Evolutionary conservation across 1,284 basidiomycete species (phyloP).

Genomic region (Ganoderma lingzhi): DNA sequence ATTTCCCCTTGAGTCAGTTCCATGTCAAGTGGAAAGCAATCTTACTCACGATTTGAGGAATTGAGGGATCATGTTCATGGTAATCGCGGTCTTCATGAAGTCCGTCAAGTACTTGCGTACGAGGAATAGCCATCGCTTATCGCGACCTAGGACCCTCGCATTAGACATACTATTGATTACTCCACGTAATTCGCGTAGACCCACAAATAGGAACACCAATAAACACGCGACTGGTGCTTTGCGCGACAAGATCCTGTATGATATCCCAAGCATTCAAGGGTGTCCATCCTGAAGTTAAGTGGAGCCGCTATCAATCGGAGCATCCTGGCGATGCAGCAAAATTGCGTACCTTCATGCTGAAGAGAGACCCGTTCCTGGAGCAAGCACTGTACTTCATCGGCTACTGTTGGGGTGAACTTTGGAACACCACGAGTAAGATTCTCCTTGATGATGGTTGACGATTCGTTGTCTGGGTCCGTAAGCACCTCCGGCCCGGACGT

Average conservation of each 20-base stretch:
- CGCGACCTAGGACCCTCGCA: slow-evolving; percentile 37
- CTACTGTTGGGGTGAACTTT: slow-evolving; percentile 37
- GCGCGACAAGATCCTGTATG: slow-evolving; percentile 27
- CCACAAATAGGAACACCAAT: slow-evolving; percentile 38
- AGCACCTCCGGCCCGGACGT: slow-evolving; percentile 39
- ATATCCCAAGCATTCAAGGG: slow-evolving; percentile 29
- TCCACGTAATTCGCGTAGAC: slow-evolving; percentile 14
- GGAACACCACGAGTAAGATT: slow-evolving; percentile 43
- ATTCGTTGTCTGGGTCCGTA: slow-evolving; percentile 40
- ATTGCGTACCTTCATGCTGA: slow-evolving; percentile 22
- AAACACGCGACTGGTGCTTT: slow-evolving; percentile 35
- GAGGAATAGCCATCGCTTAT: slow-evolving; percentile 47
- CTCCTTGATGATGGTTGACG: slow-evolving; percentile 25
- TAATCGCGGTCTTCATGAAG: slow-evolving; percentile 41
- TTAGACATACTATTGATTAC: no score
- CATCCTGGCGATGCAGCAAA: neutral
- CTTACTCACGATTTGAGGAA: slow-evolving; percentile 48
- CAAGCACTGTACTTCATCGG: slow-evolving; percentile 41
- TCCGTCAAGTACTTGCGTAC: slow-evolving; percentile 48
- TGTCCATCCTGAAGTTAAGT: no score
- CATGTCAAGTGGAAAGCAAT: neutral
- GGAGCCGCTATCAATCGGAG: slow-evolving; percentile 16
- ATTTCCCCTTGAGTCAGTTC: neutral
- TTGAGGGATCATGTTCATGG: slow-evolving; percentile 47
- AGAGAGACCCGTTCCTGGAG: slow-evolving; percentile 40